Conservation (phyloP, 768 basidiomycete genomes). For the Hysterangium stoloniferum region DNA sequence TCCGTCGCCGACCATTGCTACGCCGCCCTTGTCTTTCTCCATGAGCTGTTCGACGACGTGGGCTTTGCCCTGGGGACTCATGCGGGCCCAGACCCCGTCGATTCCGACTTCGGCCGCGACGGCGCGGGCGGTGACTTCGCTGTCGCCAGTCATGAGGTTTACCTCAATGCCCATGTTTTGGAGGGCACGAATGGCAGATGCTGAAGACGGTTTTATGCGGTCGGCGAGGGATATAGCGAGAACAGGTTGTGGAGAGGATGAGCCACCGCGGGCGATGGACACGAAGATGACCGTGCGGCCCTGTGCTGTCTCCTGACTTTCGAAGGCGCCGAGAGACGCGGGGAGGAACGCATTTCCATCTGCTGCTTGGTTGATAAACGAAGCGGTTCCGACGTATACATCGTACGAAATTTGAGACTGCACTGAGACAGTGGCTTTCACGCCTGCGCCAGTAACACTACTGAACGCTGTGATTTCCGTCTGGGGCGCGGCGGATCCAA, state of each 20-base stretch:
- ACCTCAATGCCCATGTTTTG: constrained; percentile 89
- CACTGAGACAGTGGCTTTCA: constrained; percentile 59
- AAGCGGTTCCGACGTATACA: constrained; percentile 68
- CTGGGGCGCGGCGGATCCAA: constrained; percentile 38
- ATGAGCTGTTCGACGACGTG: constrained; percentile 75
- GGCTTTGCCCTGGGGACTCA: constrained; percentile 96
- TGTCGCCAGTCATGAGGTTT: constrained; percentile 91
- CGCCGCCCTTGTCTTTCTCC: constrained; percentile 58
- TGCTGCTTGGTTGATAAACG: constrained; percentile 42
- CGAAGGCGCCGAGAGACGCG: constrained; percentile 52
- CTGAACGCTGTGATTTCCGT: constrained; percentile 69
- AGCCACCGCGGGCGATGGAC: constrained; percentile 38
- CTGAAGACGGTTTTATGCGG: constrained; percentile 77
- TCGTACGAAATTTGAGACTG: constrained; percentile 35
- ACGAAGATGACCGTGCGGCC: constrained; percentile 87
- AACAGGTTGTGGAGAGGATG: constrained; percentile 43
- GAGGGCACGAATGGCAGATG: constrained; percentile 72
- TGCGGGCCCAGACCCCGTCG: constrained; percentile 82
- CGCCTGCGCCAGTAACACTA: constrained; percentile 83
- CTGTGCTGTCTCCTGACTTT: constrained; percentile 55
- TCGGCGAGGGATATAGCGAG: constrained; percentile 84
- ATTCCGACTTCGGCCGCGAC: constrained; percentile 91
- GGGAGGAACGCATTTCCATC: constrained; percentile 43
- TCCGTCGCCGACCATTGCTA: constrained; percentile 98
- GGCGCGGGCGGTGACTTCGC: constrained; percentile 75